A percentile compares a stretch with the other conserved stretches of the same genome.
Evolutionary conservation across 2,329 filamentous ascomycete species (phyloP).

Genomic region (Trichoderma lentiforme): DNA sequence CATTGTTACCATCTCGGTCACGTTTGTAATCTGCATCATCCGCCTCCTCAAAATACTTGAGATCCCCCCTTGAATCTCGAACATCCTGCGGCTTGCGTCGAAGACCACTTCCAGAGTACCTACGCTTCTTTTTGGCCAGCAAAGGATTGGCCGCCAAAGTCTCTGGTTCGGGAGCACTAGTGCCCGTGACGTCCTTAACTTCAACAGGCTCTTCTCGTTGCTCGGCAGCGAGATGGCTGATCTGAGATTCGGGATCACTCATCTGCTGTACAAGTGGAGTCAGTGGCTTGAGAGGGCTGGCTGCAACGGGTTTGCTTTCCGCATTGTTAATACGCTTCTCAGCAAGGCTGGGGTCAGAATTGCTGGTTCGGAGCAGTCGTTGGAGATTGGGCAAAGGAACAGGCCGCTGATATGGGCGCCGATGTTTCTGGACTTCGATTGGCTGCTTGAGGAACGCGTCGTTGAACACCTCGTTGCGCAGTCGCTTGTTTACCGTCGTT

Average conservation of each 20-base stretch:
- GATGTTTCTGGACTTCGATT: constrained; percentile 75
- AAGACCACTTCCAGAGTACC: constrained; percentile 84
- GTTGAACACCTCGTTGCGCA: constrained; percentile 88
- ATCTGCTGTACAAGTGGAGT: constrained; percentile 5
- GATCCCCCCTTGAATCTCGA: constrained; percentile 64
- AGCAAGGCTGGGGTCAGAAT: constrained; percentile 42
- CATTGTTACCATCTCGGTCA: constrained; percentile 21
- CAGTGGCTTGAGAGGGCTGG: neutral
- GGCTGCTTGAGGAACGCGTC: constrained; percentile 86
- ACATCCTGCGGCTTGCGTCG: constrained; percentile 71
- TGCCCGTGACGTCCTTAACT: constrained; percentile 57
- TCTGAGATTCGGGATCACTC: constrained; percentile 34
- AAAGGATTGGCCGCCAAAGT: constrained; percentile 44
- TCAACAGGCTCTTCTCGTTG: constrained; percentile 35
- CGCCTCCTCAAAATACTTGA: constrained; percentile 90
- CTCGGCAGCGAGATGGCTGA: constrained; percentile 27
- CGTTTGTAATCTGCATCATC: constrained; percentile 79
- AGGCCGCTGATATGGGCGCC: constrained; percentile 64
- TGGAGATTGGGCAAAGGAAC: constrained; percentile 54
- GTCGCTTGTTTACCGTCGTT: constrained; percentile 81
- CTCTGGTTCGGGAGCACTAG: constrained; percentile 62
- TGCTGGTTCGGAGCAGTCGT: constrained; percentile 36
- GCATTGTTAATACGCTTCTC: neutral
- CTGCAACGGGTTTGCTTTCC: constrained; percentile 12
- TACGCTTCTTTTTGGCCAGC: constrained; percentile 55